These are phyloP conservation scores for Huntiella moniliformis DNA, from an alignment of 2,329 filamentous ascomycete species.

Conservation along the genomic window DNA sequence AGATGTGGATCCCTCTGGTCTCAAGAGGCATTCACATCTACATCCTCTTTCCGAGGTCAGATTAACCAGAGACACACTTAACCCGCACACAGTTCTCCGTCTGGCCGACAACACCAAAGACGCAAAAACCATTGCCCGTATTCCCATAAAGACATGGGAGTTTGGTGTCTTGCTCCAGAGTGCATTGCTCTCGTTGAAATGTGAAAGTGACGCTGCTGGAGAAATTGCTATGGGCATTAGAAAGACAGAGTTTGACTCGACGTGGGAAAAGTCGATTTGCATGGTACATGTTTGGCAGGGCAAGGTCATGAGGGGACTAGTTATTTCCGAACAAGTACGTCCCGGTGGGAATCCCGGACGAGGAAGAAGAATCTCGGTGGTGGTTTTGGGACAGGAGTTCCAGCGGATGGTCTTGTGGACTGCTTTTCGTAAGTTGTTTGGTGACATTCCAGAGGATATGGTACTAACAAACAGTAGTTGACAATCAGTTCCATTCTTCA, in stretches of 20 bases:
- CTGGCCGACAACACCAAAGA: no score
- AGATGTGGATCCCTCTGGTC: no score
- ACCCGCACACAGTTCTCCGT: no score
- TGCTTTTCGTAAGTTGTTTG: constrained; percentile 33
- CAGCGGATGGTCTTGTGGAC: constrained; percentile 27
- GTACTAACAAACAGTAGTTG: no score
- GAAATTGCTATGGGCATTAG: constrained; percentile 14
- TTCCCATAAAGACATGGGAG: not conserved
- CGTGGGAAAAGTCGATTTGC: constrained; percentile 22
- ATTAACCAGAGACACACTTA: no score
- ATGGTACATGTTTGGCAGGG: constrained; percentile 30
- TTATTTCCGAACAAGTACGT: constrained; percentile 12
- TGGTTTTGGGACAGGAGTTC: constrained; percentile 20
- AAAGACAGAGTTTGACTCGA: constrained; percentile 15
- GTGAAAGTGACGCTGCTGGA: constrained; percentile 11
- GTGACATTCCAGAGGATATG: not conserved
- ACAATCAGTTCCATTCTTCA: no score
- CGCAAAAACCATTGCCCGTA: no score
- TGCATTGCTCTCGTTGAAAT: constrained; percentile 29
- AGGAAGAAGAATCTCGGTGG: constrained; percentile 35
- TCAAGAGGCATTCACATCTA: no score
- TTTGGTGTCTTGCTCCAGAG: constrained; percentile 2
- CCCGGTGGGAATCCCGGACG: constrained; percentile 10
- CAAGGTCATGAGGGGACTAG: constrained; percentile 31
- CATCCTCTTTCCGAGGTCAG: no score